phyloP scores from a whole-genome alignment of 2,329 filamentous ascomycete genomes.

The Venturia oleaginea region DNA sequence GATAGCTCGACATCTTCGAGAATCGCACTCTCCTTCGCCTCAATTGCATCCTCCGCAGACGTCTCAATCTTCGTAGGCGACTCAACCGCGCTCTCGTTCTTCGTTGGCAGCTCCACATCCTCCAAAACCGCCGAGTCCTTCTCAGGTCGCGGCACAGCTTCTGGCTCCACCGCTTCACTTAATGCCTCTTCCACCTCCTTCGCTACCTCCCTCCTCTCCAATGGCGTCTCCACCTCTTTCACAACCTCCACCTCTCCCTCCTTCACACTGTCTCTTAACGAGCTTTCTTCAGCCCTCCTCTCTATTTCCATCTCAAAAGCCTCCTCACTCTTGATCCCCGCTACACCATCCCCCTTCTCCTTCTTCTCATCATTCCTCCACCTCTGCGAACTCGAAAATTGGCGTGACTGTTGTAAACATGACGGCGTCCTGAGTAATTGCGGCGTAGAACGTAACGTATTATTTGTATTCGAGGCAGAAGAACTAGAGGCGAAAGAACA shows the following conservation, averaged over 20 bases:
- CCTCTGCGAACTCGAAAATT: not conserved
- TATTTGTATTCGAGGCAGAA: no score
- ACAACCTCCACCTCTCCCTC: not conserved
- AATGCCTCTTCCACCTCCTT: not conserved
- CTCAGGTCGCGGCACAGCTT: not conserved
- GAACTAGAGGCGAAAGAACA: not conserved
- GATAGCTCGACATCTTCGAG: not conserved
- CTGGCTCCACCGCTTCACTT: not conserved
- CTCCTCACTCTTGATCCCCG: not conserved
- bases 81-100: not conserved
- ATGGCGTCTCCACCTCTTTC: not conserved
- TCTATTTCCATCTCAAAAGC: not conserved
- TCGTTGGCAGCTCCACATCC: not conserved
- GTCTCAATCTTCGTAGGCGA: not conserved
- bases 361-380: not conserved
- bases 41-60: not conserved
- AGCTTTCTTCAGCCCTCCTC: not conserved
- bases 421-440: constrained; percentile 1
- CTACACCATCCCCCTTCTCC: not conserved
- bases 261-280: not conserved
- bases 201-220: not conserved
- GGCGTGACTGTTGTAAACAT: not conserved
- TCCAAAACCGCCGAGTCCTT: not conserved
- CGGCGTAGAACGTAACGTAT: not conserved
- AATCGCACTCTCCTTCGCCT: not conserved